Base-by-base conservation (phyloP, 305 asterid genomes). In the Fraxinus ornus region DNA sequence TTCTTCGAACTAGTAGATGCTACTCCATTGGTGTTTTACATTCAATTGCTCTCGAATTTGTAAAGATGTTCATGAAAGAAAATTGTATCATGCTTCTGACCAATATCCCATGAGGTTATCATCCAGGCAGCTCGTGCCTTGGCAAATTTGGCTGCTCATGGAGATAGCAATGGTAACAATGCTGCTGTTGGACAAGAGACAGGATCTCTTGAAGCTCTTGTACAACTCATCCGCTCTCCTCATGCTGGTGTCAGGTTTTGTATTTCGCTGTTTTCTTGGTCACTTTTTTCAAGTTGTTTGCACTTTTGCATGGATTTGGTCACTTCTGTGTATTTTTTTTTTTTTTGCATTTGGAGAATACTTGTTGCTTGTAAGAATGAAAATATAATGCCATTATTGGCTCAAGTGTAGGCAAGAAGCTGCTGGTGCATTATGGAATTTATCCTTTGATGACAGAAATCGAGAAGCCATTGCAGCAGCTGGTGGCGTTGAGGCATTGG, bases 401-500 rank as follows among this genome's bases (percentile, higher is more conserved):
- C 76, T 33, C 49, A 32, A 17, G 15, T 72, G 68, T 77, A 89
- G 92, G 90, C 92, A 89, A 89, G 92, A 89, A 83, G 92, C 92
- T 55, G 92, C 92, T 76, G 92, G 92, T 75, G 92, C 92, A 71
- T 86, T 89, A 83, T 89, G 92, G 92, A 89, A 89, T 85, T 80
- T 89, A 79, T 89, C 92, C 47, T 89, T 89, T 82, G 92, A 89
- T 86, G 92, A 89, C 81, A 85, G 92, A 80, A 89, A 89, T 76
- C 89, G 92, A 62, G 92, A 89, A 88, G 89, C 87, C 84, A 88
- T 89, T 85, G 92, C 92, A 13, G 88, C 87, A 83, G 86, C 89
- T 85, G 90, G 92, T 82, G 92, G 92, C 10, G 90, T 89, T 85
- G 92, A 89, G 83, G 92, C 92, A 37, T 86, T 89, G 91, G 92